Evolutionary conservation across 2,329 filamentous ascomycete genomes (phyloP).

Genomic region (Penicillium sp.): DNA sequence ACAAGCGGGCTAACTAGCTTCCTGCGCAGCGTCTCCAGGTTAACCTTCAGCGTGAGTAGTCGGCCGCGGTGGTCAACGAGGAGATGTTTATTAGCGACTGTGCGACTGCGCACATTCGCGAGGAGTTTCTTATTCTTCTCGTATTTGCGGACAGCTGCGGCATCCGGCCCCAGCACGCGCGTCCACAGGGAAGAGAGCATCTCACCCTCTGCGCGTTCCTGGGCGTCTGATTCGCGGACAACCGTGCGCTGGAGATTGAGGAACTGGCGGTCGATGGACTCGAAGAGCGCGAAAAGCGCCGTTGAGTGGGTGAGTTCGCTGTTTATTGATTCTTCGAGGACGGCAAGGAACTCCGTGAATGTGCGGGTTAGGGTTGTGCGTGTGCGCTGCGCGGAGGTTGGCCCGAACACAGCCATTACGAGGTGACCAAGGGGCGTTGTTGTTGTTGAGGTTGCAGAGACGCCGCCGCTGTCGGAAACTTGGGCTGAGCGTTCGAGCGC

Average conservation of each 20-base stretch:
- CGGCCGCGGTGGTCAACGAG: slow-evolving; percentile 84
- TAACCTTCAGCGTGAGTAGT: slow-evolving; percentile 79
- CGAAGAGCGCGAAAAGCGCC: slow-evolving; percentile 83
- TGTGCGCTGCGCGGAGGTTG: slow-evolving; percentile 77
- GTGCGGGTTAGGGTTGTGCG: slow-evolving; percentile 78
- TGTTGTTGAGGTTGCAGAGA: slow-evolving; percentile 55
- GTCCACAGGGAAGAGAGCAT: slow-evolving; percentile 84
- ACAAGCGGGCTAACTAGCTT: slow-evolving; percentile 85
- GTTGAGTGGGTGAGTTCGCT: slow-evolving; percentile 79
- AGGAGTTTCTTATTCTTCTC: slow-evolving; percentile 85
- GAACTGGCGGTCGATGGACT: slow-evolving; percentile 86
- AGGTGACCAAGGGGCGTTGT: slow-evolving; percentile 60
- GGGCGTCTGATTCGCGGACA: slow-evolving; percentile 75
- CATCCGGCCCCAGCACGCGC: slow-evolving; percentile 74
- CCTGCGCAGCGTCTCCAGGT: slow-evolving; percentile 77
- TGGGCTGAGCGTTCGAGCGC: slow-evolving; percentile 40
- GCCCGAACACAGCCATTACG: slow-evolving; percentile 73
- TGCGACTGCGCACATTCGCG: slow-evolving; percentile 74
- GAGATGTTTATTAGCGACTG: slow-evolving; percentile 81
- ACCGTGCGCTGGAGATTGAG: slow-evolving; percentile 82
- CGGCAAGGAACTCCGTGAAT: slow-evolving; percentile 81
- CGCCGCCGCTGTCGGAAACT: slow-evolving; percentile 16
- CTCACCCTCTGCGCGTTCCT: slow-evolving; percentile 78
- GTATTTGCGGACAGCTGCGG: slow-evolving; percentile 77
- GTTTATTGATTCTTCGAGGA: slow-evolving; percentile 85